Conservation (phyloP, 208 protist species). For the Pavlovales sp. region DNA sequence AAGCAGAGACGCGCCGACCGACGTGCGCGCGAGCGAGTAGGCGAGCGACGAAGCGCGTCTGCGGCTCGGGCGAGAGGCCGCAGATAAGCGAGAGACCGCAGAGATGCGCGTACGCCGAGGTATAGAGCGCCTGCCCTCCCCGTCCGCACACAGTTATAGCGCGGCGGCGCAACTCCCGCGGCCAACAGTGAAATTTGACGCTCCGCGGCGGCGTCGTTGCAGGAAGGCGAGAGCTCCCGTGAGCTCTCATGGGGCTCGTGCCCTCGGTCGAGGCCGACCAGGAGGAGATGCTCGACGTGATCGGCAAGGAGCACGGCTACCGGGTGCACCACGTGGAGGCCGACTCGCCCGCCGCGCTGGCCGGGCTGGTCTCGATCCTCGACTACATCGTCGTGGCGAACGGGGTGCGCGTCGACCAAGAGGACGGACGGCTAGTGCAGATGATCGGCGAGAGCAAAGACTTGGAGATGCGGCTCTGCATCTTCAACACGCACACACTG, state of each 20-base stretch:
- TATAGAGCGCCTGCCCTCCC: too few species aligned
- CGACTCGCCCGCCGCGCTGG: background rate
- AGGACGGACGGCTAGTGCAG: background rate
- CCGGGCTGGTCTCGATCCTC: background rate
- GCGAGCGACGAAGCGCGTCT: too few species aligned
- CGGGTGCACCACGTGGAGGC: constrained; percentile 12
- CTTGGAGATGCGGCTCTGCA: background rate
- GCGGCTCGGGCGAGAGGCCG: too few species aligned
- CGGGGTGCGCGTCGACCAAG: constrained; percentile 5
- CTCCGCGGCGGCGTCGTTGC: too few species aligned
- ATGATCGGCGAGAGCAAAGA: background rate
- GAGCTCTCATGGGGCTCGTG: background rate
- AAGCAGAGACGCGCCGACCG: too few species aligned
- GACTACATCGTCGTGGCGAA: constrained; percentile 31
- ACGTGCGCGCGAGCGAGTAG: too few species aligned
- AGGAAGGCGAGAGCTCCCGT: too few species aligned
- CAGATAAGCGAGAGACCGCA: too few species aligned
- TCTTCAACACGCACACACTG: constrained; percentile 31
- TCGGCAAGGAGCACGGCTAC: constrained; percentile 25
- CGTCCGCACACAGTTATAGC: too few species aligned
- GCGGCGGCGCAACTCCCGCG: too few species aligned
- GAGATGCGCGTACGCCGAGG: too few species aligned
- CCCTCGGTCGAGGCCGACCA: background rate
- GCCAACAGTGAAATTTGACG: too few species aligned
- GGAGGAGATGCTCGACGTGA: background rate